Conservation (phyloP, 2,329 filamentous ascomycete genomes). For the Cladosporium sp. region DNA sequence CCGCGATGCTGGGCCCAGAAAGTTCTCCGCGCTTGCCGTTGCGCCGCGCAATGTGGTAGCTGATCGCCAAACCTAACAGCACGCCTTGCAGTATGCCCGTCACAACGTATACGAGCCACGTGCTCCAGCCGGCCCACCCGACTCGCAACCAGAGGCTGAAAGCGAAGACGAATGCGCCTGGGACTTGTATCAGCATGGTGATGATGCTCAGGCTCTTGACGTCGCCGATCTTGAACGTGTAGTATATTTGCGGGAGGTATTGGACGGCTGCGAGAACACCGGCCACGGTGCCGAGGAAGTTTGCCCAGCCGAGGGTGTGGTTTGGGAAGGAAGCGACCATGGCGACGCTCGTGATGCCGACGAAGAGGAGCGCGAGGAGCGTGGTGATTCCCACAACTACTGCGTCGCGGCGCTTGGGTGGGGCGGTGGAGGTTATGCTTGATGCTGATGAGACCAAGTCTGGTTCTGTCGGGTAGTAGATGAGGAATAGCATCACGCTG, state of each 20-base stretch:
- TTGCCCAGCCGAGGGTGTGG: constrained; percentile 74
- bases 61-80: constrained; percentile 74
- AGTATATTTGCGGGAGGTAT: constrained; percentile 93
- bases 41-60: constrained; percentile 56
- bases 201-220: constrained; percentile 88
- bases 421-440: constrained; percentile 50
- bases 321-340: constrained; percentile 62
- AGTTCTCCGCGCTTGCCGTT: constrained; percentile 5
- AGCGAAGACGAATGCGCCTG: constrained; percentile 86
- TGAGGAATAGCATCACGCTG: constrained; percentile 87
- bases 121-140: constrained; percentile 84
- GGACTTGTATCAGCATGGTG: constrained; percentile 98
- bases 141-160: constrained; percentile 69
- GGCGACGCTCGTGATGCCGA: constrained; percentile 60
- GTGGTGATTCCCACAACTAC: constrained; percentile 69
- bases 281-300: constrained; percentile 75
- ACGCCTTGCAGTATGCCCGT: constrained; percentile 82
- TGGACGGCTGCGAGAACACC: constrained; percentile 78
- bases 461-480: constrained; percentile 68
- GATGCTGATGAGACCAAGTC: constrained; percentile 31
- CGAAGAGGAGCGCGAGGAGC: constrained; percentile 69
- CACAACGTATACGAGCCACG: constrained; percentile 87
- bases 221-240: constrained; percentile 80
- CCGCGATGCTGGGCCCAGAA: background rate
- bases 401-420: constrained; percentile 68